A percentile compares a stretch with the other conserved stretches of the same genome.
Conservation (phyloP, 306 rosid genomes). For the Alnus glutinosa region DNA sequence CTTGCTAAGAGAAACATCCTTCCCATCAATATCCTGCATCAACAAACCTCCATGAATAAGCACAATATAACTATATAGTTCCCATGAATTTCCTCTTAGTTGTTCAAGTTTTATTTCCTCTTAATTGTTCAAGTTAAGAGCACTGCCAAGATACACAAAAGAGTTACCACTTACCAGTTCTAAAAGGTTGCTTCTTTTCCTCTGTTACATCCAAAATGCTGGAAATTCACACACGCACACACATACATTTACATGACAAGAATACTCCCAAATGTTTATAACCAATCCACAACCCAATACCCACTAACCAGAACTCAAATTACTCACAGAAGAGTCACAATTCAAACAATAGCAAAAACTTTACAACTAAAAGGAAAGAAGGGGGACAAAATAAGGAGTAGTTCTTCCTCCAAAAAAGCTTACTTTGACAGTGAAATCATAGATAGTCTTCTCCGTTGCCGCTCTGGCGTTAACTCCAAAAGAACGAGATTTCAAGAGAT, state of each 20-base stretch:
- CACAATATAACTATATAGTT: background rate
- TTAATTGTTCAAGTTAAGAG: background rate
- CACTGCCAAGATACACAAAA: background rate
- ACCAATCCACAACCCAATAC: background rate
- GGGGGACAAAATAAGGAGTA: background rate
- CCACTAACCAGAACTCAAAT: background rate
- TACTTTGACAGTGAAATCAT: constrained; percentile 91
- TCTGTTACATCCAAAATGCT: background rate
- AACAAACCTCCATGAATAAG: constrained; percentile 12
- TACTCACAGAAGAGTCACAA: background rate
- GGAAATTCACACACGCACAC: background rate
- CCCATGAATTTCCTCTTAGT: background rate
- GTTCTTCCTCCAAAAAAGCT: background rate
- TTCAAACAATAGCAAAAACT: background rate
- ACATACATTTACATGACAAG: background rate
- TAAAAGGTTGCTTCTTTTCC: background rate
- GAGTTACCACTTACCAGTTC: background rate
- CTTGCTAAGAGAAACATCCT: constrained; percentile 75
- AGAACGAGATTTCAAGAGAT: constrained; percentile 41
- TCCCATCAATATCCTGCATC: constrained; percentile 85
- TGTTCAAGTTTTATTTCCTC: background rate
- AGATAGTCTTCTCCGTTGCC: constrained; percentile 67
- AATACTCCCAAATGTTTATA: background rate
- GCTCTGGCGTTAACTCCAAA: constrained; percentile 70
- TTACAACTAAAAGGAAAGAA: background rate